Evolutionary conservation across 768 basidiomycete genomes (phyloP).

Genomic region (Artomyces pyxidatus): DNA sequence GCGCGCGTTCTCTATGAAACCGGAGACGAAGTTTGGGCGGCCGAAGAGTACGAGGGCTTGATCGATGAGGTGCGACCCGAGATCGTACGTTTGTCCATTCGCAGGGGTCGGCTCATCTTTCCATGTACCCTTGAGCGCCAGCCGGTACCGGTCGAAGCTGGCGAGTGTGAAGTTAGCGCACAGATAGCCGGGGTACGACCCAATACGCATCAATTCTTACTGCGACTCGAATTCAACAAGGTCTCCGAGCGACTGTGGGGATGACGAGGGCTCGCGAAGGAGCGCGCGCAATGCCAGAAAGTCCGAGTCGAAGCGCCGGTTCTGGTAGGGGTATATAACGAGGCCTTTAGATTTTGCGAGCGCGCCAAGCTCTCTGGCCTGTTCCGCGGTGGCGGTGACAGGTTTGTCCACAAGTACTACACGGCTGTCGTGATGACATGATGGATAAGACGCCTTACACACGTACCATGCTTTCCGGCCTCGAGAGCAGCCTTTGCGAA

Average conservation of each 20-base stretch:
- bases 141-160: slow-evolving; percentile 72
- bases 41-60: slow-evolving; percentile 74
- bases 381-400: slow-evolving; percentile 47
- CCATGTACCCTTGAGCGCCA: slow-evolving; percentile 63
- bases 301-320: slow-evolving; percentile 74
- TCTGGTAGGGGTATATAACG: slow-evolving; percentile 66
- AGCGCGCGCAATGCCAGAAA: slow-evolving; percentile 59
- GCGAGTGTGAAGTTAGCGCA: background rate
- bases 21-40: slow-evolving; percentile 57
- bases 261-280: slow-evolving; percentile 42
- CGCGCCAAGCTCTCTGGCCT: slow-evolving; percentile 52
- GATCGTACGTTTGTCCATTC: slow-evolving; percentile 64
- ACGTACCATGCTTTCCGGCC: slow-evolving; percentile 75
- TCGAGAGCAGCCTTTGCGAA: slow-evolving; percentile 57
- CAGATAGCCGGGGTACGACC: background rate
- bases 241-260: slow-evolving; percentile 48
- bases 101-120: slow-evolving; percentile 62
- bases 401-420: slow-evolving; percentile 78
- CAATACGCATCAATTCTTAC: slow-evolving; percentile 29
- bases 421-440: background rate
- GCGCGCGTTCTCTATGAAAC: slow-evolving; percentile 61
- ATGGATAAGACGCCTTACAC: slow-evolving; percentile 11
- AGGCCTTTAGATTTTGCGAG: slow-evolving; percentile 53
- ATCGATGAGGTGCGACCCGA: slow-evolving; percentile 77
- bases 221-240: slow-evolving; percentile 70